Evolutionary conservation across 257 asterid species (phyloP), one percentile per base, ranked within the genome.

Genomic region (Datura wrightii): DNA sequence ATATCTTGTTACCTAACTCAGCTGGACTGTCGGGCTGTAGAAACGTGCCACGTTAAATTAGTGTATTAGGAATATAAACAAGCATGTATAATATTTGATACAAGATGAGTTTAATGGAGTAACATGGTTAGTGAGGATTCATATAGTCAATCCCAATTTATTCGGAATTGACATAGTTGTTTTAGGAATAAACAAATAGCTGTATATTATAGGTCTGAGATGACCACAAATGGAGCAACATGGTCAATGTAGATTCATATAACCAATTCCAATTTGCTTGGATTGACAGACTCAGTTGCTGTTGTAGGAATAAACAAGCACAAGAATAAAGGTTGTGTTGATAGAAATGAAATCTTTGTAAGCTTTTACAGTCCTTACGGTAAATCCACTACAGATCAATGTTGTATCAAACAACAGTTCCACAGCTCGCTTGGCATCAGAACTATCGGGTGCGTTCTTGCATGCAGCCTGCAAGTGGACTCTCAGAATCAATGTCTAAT

Each of bases 21-120:
- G 98, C 90, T 10, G 99, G 98, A 85, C 98, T 94, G 50, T 96
- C 98, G 0, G 99, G 98, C 99, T 96, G 95, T 58, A 48, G 34
- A 42, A 65, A 55, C 9, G 42, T 2, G 31, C 42, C 71, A 63
- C 39, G 0, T 63, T 31, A 63, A 31, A 63, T 63, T 63, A 11
- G 8, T 10, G 15, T 9, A 60, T 60, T 19, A 62, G 6, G 15
- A 24, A 24, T 8, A 62, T 3, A 62, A 62, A 24, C 39, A 19
- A 62, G 9, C 36, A 8, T 8, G 36, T n/a, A n/a, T 59, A n/a
- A 6, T n/a, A n/a, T 24, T 48, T 59, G 13, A 7, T n/a, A 2
- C 6, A 10, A 59, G 66, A 59, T 59, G 66, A n/a, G 66, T 11
- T n/a, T 59, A 2, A 59, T 59, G 66, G 34, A 59, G 9, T 1